These are phyloP conservation scores for Diplodia sapinea DNA, from an alignment of 2,329 filamentous ascomycete genomes.

Conservation along the genomic window DNA sequence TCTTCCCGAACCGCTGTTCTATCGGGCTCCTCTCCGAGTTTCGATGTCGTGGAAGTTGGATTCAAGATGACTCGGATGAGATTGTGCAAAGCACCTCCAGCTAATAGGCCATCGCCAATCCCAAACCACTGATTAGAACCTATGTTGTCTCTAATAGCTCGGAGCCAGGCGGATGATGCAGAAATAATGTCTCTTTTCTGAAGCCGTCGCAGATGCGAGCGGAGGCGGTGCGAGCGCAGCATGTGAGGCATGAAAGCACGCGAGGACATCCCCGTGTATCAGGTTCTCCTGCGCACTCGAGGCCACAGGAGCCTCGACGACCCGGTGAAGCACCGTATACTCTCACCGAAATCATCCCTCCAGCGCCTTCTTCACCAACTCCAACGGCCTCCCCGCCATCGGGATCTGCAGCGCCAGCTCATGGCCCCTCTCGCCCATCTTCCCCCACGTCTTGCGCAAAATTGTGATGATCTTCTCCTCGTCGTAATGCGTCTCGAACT, in stretches of 20 bases:
- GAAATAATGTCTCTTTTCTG: background rate
- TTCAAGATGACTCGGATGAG: background rate
- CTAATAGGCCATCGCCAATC: background rate
- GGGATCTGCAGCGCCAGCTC: slow-evolving; percentile 45
- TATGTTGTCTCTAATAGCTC: background rate
- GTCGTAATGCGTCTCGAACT: slow-evolving; percentile 75
- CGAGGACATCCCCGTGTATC: background rate
- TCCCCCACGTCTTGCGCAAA: slow-evolving; percentile 49
- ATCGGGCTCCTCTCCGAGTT: background rate
- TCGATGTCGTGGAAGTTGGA: background rate
- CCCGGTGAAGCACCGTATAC: background rate
- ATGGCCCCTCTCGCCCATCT: slow-evolving; percentile 47
- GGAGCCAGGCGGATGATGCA: background rate
- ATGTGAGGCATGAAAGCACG: background rate
- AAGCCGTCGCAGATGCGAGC: background rate
- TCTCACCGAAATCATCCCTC: background rate
- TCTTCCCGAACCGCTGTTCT: background rate
- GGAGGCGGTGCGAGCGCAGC: background rate
- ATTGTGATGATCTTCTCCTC: slow-evolving; percentile 76
- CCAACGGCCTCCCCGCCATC: slow-evolving; percentile 42
- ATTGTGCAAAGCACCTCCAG: background rate
- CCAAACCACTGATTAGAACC: background rate
- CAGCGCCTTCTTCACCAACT: slow-evolving; percentile 28
- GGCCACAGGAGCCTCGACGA: background rate
- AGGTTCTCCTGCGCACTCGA: background rate